Conservation (phyloP, 805 yeast species). For the Kluyveromyces dobzhanskii region DNA sequence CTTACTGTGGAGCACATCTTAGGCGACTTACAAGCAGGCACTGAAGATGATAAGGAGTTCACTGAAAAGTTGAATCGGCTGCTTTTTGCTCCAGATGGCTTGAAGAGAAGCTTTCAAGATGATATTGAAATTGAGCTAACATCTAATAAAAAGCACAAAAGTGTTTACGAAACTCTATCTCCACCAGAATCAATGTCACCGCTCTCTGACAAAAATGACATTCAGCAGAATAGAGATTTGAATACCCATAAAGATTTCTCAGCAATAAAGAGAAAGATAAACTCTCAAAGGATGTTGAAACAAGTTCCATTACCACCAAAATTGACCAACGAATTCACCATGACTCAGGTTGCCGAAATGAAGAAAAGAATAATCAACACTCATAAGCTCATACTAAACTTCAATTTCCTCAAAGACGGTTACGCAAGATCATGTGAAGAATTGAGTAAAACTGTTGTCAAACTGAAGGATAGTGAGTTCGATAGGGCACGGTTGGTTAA, state of each 20-base stretch:
- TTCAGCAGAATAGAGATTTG: conserved; percentile 10
- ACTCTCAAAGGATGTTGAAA: conserved; percentile 2
- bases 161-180: conserved; percentile 16
- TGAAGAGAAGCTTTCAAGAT: neutral
- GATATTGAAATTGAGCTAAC: neutral
- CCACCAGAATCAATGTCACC: conserved; percentile 33
- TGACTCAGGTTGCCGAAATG: conserved; percentile 25
- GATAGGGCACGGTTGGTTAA: conserved; percentile 30
- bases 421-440: conserved; percentile 28
- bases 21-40: conserved; percentile 1
- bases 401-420: conserved; percentile 26
- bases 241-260: conserved; percentile 10
- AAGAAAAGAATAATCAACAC: conserved; percentile 27
- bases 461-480: conserved; percentile 31
- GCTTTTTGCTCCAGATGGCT: neutral
- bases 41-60: neutral
- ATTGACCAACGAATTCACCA: conserved; percentile 23
- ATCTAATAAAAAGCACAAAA: conserved; percentile 4
- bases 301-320: conserved; percentile 12
- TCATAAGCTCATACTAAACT: conserved; percentile 26
- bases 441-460: conserved; percentile 26
- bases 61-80: conserved; percentile 1
- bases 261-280: neutral
- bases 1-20: conserved; percentile 4
- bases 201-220: conserved; percentile 13